A percentile compares a stretch with the other conserved stretches of the same genome.
phyloP scores from a whole-genome alignment of 768 basidiomycete species.

The Russula emetica region DNA sequence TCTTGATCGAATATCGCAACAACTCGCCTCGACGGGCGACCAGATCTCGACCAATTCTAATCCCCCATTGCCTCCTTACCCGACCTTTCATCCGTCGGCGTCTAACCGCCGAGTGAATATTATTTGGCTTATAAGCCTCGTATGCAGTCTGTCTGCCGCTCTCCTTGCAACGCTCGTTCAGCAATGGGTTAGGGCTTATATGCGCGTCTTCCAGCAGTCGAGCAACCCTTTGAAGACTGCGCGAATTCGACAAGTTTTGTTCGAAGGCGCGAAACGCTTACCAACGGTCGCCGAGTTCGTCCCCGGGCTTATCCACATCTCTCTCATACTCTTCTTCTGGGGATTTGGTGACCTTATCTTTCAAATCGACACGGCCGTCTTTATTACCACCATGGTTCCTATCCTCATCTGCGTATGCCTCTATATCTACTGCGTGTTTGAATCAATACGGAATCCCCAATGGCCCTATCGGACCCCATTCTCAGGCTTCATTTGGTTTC shows the following conservation, averaged over 20 bases:
- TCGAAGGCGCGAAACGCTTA: conserved; percentile 42
- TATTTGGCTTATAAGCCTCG: conserved; percentile 39
- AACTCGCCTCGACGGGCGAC: background rate
- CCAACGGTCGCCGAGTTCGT: conserved; percentile 41
- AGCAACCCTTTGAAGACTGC: conserved; percentile 34
- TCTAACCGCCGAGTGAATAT: conserved; percentile 40
- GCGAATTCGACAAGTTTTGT: conserved; percentile 38
- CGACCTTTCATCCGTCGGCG: conserved; percentile 28
- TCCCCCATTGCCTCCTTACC: background rate
- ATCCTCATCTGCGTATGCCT: conserved; percentile 3
- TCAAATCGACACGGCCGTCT: conserved; percentile 28
- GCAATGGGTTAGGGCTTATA: conserved; percentile 46
- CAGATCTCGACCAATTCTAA: background rate
- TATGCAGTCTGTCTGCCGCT: conserved; percentile 42
- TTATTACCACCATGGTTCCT: conserved; percentile 2
- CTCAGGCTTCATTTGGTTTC: background rate
- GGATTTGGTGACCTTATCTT: conserved; percentile 44
- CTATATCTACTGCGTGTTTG: conserved; percentile 21
- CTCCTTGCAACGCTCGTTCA: conserved; percentile 45
- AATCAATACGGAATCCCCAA: conserved; percentile 3
- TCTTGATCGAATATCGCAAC: background rate
- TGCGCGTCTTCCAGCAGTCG: conserved; percentile 32
- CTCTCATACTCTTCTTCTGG: conserved; percentile 25
- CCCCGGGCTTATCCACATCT: conserved; percentile 45
- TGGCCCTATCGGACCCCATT: conserved; percentile 12